Evolutionary conservation across 2,329 filamentous ascomycete genomes (phyloP).

Genomic region (Clonostachys chloroleuca): DNA sequence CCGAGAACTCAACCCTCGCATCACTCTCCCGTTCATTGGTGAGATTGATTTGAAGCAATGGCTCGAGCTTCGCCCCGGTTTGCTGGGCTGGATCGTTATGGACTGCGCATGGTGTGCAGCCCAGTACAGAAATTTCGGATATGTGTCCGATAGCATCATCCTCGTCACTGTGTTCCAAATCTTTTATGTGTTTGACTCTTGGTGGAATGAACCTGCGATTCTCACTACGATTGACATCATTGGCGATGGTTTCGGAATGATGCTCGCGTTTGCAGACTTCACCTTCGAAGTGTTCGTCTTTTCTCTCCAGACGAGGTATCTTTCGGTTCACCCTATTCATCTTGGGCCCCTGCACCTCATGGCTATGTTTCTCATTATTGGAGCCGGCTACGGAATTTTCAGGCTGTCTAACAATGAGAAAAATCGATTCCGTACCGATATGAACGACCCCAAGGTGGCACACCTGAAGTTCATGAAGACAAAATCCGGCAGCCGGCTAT

Average conservation of each 20-base stretch:
- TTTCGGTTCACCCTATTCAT: slow-evolving; percentile 75
- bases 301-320: slow-evolving; percentile 77
- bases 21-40: slow-evolving; percentile 73
- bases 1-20: slow-evolving; percentile 86
- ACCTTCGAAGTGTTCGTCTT: slow-evolving; percentile 93
- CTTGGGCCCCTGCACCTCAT: slow-evolving; percentile 66
- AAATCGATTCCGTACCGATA: slow-evolving; percentile 88
- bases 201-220: slow-evolving; percentile 84
- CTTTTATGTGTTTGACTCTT: slow-evolving; percentile 78
- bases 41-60: slow-evolving; percentile 88
- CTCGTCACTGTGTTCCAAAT: slow-evolving; percentile 74
- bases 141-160: slow-evolving; percentile 79
- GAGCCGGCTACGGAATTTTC: slow-evolving; percentile 83
- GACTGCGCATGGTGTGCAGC: slow-evolving; percentile 81
- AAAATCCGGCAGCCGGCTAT: slow-evolving; percentile 71
- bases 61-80: slow-evolving; percentile 85
- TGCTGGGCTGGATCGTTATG: slow-evolving; percentile 84
- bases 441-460: slow-evolving; percentile 70
- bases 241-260: slow-evolving; percentile 89
- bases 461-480: slow-evolving; percentile 87
- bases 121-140: slow-evolving; percentile 82
- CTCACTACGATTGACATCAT: slow-evolving; percentile 94
- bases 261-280: slow-evolving; percentile 89
- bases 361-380: slow-evolving; percentile 63
- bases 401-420: slow-evolving; percentile 92